Percentiles rank a stretch among this genome's conserved stretches.
Evolutionary conservation across 1,284 basidiomycete species (phyloP).

Genomic region (Fomitopsis betulina): DNA sequence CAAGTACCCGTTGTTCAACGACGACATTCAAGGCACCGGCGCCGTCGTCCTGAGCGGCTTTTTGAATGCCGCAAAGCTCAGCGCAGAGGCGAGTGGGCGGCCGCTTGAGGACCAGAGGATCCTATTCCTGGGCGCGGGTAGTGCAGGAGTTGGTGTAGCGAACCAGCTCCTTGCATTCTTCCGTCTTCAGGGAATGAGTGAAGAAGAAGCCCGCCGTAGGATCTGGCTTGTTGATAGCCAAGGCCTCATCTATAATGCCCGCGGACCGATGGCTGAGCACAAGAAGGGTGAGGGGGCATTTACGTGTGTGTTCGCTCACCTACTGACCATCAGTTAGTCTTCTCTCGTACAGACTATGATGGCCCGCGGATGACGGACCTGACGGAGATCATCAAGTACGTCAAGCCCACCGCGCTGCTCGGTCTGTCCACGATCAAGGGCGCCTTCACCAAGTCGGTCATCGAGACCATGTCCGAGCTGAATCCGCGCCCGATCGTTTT

Average conservation of each 20-base stretch:
- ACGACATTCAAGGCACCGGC: slow-evolving; percentile 78
- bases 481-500: slow-evolving; percentile 92
- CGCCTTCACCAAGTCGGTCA: slow-evolving; percentile 76
- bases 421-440: slow-evolving; percentile 87
- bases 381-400: slow-evolving; percentile 78
- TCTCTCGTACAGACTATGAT: slow-evolving; percentile 76
- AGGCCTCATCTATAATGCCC: slow-evolving; percentile 73
- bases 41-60: slow-evolving; percentile 91
- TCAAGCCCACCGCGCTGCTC: slow-evolving; percentile 88
- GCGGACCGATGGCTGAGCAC: slow-evolving; percentile 75
- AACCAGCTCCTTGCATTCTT: slow-evolving; percentile 90
- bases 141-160: slow-evolving; percentile 87
- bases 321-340: slow-evolving; percentile 42
- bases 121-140: slow-evolving; percentile 89
- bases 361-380: slow-evolving; percentile 75
- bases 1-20: slow-evolving; percentile 84
- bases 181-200: slow-evolving; percentile 69
- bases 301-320: neutral
- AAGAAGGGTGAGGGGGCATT: slow-evolving; percentile 62
- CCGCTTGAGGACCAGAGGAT: slow-evolving; percentile 78
- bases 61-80: slow-evolving; percentile 81
- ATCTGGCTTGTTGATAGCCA: slow-evolving; percentile 89
- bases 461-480: slow-evolving; percentile 79
- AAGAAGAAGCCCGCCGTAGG: slow-evolving; percentile 72
- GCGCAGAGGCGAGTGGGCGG: slow-evolving; percentile 65